Percentiles rank a stretch among this genome's conserved stretches.
Evolutionary conservation across 148 eudicot species (phyloP).

Genomic region (Oxyria digyna): DNA sequence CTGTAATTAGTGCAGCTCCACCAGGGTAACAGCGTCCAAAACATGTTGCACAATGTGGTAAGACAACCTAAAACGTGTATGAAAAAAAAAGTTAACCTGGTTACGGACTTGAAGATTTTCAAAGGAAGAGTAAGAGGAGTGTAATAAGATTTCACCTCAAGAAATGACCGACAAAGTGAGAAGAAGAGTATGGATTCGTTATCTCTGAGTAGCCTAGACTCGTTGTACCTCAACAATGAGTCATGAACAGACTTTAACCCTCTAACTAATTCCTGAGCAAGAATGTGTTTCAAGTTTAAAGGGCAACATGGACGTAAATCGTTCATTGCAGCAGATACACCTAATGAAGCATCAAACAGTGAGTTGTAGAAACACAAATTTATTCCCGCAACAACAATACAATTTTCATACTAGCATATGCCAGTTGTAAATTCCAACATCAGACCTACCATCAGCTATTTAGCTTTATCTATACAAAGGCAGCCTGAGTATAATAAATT

Average conservation of each 20-base stretch:
- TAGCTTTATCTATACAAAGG: background rate
- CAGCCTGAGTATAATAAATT: too few species aligned
- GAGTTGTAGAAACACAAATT: background rate
- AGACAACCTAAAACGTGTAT: slow-evolving; percentile 50
- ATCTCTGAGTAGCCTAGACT: slow-evolving; percentile 67
- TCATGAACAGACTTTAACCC: slow-evolving; percentile 84
- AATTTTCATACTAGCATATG: background rate
- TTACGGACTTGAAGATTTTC: background rate
- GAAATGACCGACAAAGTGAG: slow-evolving; percentile 81
- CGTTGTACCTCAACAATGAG: slow-evolving; percentile 71
- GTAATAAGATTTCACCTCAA: slow-evolving; percentile 45
- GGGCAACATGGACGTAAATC: slow-evolving; percentile 98
- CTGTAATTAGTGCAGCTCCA: slow-evolving; percentile 51
- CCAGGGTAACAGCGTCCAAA: slow-evolving; percentile 95
- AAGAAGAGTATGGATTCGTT: slow-evolving; percentile 85
- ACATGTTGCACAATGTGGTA: slow-evolving; percentile 76
- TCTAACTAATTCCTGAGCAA: slow-evolving; percentile 80
- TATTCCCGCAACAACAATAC: background rate
- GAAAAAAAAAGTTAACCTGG: background rate
- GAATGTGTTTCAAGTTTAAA: slow-evolving; percentile 74
- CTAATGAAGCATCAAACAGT: slow-evolving; percentile 22
- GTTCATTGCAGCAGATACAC: slow-evolving; percentile 92
- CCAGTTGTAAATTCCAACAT: background rate
- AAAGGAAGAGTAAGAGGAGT: background rate
- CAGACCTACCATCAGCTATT: too few species aligned